phyloP scores from a whole-genome alignment of 1,284 basidiomycete genomes.

The Agroathelia rolfsii region DNA sequence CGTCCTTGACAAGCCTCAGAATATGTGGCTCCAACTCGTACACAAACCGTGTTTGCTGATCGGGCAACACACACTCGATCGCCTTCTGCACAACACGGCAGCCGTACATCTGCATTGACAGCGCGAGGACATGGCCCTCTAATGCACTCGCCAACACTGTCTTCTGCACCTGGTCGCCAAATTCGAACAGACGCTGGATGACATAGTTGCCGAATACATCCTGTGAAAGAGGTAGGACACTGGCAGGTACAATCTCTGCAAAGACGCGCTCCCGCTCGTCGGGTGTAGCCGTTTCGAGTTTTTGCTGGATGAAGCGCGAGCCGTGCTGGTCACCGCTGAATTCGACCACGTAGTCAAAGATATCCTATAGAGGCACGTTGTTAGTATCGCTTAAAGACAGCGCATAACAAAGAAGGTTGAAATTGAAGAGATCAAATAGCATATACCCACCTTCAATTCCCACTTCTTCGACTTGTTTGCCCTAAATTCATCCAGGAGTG shows the following conservation, averaged over 20 bases:
- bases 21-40: constrained; percentile 78
- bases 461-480: constrained; percentile 71
- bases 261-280: constrained; percentile 83
- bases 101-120: constrained; percentile 93
- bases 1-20: constrained; percentile 83
- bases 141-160: constrained; percentile 65
- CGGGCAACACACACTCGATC: constrained; percentile 72
- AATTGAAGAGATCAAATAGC: constrained; percentile 5
- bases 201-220: constrained; percentile 98
- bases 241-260: constrained; percentile 78
- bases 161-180: constrained; percentile 74
- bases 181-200: constrained; percentile 92
- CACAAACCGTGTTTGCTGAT: constrained; percentile 71
- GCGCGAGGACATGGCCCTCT: constrained; percentile 68
- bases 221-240: constrained; percentile 73
- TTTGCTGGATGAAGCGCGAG: constrained; percentile 84
- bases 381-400: constrained; percentile 11
- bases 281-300: constrained; percentile 63
- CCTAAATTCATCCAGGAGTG: constrained; percentile 78
- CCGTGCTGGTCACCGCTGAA: constrained; percentile 94
- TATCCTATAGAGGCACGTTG: too few species aligned
- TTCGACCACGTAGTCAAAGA: constrained; percentile 81
- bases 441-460: constrained; percentile 66
- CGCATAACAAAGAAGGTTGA: neutral
- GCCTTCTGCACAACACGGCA: constrained; percentile 91